Evolutionary conservation across 305 asterid genomes (phyloP), one percentile per base, ranked within the genome.

Genomic region (Rubia balearica): DNA sequence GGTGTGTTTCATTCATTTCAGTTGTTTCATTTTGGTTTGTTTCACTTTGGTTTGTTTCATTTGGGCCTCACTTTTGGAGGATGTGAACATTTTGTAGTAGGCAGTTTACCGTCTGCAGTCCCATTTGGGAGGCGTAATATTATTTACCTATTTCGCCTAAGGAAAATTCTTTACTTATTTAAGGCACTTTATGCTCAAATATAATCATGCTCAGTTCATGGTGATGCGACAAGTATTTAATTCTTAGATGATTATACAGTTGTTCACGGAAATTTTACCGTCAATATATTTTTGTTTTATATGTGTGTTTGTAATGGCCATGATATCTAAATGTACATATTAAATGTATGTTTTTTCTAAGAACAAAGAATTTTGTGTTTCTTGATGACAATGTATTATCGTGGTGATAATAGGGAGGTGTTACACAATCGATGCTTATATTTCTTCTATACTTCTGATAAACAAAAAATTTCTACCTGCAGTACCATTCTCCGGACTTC

Each of bases 401-500:
- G 19, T 16, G 33, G 41, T 33, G 24, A 57, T 59, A 27, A 67
- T 67, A 21, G 30, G 63, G 36, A 55, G 49, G 38, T 74, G 16
- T 14, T 16, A 21, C 27, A 12, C 27, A 24, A 33, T 9, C 3
- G 13, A 61, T 19, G 42, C 19, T 19, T 17, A 12, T 48, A 48
- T 60, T 7, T 36, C 12, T 65, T 7, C 7, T 2, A 21, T 27
- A 1, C 53, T 11, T 61, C 13, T 41, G 55, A 65, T 73, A 51
- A 78, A 67, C 72, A 56, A 56, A 76, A 41, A 72, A 56, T 74
- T 0, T 67, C 72, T 68, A 48, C 55, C 72, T 82, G 85, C 95
- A 90, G 96, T 92, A 90, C 78, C 85, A 95, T 69, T 90, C 96
- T 76, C 95, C 86, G 33, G 96, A 90, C 76, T 90, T 90, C 76